Base-by-base conservation (phyloP, 106 monocot genomes). In the Dendrobium huoshanense region DNA sequence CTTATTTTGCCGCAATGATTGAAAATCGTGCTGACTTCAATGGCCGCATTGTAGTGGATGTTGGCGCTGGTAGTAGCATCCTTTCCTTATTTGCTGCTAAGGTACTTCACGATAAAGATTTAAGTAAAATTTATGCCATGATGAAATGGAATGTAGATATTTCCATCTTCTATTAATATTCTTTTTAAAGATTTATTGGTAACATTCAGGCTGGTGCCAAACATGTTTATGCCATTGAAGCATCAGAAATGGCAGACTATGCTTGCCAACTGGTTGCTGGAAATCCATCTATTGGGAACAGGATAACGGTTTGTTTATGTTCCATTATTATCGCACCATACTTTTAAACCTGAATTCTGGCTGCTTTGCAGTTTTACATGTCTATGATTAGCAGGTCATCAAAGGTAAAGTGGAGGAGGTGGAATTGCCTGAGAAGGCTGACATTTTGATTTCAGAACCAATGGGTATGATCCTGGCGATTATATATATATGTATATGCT, bases 161-260 rank as follows among this genome's bases (percentile, higher is more conserved):
- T 58, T 58, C 17, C 17, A 58, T 58, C 58, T 4, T 18, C 58
- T 20, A 18, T 58, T 58, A 58, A 58, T 58, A 58, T 58, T 58
- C 4, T 58, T 19, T 20, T 20, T 4, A 58, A 58, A 58, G 58
- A 4, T 18, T 58, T 58, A 58, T 20, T 17, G 67, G 54, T 74
- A 19, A 72, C 68, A 42, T 80, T 27, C 47, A 96, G 96, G 96
- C 96, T 94, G 96, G 96, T 64, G 96, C 96, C 40, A 96, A 86
- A 78, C 96, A 94, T 92, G 96, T 96, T 54, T 96, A 96, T 83
- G 96, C 96, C 56, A 88, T 96, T 51, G 96, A 96, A 73, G 96
- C 96, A 83, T 96, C 96, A 83, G 94, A 96, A 79, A 96, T 96
- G 94, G 90, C 94, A 82, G 96, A 96, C 58, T 94, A 94, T 92